These are phyloP conservation scores for Pythium aristosporum DNA, from an alignment of 352 stramenopile species.

Conservation along the genomic window DNA sequence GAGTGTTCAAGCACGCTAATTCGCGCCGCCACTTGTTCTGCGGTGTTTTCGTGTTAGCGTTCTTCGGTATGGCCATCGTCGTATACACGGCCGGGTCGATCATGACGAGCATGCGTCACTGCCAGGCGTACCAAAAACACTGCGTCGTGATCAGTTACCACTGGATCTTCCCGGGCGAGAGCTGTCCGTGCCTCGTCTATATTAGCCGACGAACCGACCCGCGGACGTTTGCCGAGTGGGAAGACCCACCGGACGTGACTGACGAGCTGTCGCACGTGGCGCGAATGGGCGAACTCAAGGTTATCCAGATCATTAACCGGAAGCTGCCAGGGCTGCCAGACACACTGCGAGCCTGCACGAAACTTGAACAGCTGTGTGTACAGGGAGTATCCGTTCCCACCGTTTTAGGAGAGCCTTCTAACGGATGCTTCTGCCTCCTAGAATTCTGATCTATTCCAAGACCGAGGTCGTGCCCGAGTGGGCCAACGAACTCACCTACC, in stretches of 20 bases:
- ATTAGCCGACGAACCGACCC: conserved; percentile 32
- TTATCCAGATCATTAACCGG: conserved; percentile 48
- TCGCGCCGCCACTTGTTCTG: conserved; percentile 34
- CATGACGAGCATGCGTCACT: conserved; percentile 33
- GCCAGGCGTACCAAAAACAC: conserved; percentile 27
- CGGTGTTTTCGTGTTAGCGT: conserved; percentile 40
- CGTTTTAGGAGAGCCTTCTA: neutral
- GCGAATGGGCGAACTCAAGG: conserved; percentile 34
- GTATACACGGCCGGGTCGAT: conserved; percentile 36
- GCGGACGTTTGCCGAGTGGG: conserved; percentile 37
- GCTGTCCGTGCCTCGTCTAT: conserved; percentile 42
- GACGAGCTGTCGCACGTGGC: conserved; percentile 30
- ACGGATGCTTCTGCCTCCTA: neutral
- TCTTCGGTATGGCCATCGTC: conserved; percentile 32
- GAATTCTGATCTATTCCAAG: conserved; percentile 32
- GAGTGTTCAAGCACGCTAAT: conserved; percentile 15
- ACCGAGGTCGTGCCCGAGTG: conserved; percentile 21
- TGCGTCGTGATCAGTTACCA: conserved; percentile 45
- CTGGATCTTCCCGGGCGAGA: conserved; percentile 29
- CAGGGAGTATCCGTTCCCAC: neutral
- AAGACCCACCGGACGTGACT: conserved; percentile 32
- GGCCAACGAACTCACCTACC: conserved; percentile 18
- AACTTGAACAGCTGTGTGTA: conserved; percentile 34
- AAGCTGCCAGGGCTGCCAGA: conserved; percentile 36
- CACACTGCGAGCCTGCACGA: conserved; percentile 29